Evolutionary conservation across 1,284 basidiomycete species (phyloP).

Genomic region (Somion occarium): DNA sequence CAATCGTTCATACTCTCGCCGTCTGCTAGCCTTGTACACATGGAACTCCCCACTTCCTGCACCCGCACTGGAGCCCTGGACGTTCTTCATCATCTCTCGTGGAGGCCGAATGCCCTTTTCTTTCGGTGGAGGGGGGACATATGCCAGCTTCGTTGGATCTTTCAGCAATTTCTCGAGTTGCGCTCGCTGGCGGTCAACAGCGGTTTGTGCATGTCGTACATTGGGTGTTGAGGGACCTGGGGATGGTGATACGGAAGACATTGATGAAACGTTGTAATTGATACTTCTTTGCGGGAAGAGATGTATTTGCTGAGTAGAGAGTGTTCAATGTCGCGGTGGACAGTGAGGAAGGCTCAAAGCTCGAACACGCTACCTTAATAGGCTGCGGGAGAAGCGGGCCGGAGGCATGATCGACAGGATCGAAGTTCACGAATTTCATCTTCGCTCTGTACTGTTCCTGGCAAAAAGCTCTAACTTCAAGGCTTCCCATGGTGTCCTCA

Average conservation of each 20-base stretch:
- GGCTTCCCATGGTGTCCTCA: too few relatives aligned
- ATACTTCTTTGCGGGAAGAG: neutral
- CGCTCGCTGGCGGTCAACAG: conserved; percentile 67
- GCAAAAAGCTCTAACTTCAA: too few relatives aligned
- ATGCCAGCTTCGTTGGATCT: conserved; percentile 78
- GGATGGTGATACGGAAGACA: conserved; percentile 4
- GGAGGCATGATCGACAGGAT: too few relatives aligned
- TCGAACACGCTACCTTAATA: neutral
- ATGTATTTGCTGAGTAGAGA: neutral
- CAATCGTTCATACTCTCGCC: conserved; percentile 93
- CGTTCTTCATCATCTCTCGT: conserved; percentile 98
- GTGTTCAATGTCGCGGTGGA: neutral
- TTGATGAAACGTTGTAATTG: neutral
- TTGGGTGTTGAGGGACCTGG: conserved; percentile 2
- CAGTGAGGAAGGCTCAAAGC: neutral
- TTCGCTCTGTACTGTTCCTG: too few relatives aligned
- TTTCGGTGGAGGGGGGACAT: conserved; percentile 70
- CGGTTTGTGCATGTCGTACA: conserved; percentile 65
- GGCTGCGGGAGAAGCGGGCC: neutral
- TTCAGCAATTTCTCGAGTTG: conserved; percentile 85
- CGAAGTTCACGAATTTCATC: neutral
- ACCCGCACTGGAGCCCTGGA: conserved; percentile 89
- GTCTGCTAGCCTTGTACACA: conserved; percentile 93
- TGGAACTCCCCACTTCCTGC: conserved; percentile 96
- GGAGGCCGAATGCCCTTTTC: conserved; percentile 77